These are phyloP conservation scores for Alternaria consortialis DNA, from an alignment of 2,329 filamentous ascomycete species.

Conservation along the genomic window DNA sequence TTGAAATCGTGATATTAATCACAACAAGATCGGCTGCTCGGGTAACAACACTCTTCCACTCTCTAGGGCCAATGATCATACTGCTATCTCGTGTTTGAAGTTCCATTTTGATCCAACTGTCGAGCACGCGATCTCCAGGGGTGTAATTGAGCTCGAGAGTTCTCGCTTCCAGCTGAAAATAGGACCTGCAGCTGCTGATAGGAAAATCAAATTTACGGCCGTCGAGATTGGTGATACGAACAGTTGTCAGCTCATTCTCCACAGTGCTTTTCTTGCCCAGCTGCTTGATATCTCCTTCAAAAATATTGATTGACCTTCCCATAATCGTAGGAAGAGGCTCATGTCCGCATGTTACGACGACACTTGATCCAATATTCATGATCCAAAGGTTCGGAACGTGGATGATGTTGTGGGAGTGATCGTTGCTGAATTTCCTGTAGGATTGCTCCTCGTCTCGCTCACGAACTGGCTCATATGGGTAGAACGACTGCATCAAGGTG, in stretches of 20 bases:
- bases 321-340: constrained; percentile 30
- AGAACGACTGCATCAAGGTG: constrained; percentile 45
- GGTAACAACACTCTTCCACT: constrained; percentile 33
- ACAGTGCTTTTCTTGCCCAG: not conserved
- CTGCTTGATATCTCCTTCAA: constrained; percentile 32
- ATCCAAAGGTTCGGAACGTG: constrained; percentile 46
- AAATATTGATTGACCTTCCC: constrained; percentile 37
- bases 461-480: constrained; percentile 42
- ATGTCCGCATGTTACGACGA: constrained; percentile 43
- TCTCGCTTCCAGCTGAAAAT: constrained; percentile 44
- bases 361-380: constrained; percentile 36
- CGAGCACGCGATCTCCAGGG: not conserved
- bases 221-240: constrained; percentile 35
- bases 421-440: constrained; percentile 34
- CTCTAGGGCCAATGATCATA: constrained; percentile 21
- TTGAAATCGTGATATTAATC: constrained; percentile 28
- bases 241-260: constrained; percentile 17
- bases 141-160: constrained; percentile 28
- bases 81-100: constrained; percentile 11
- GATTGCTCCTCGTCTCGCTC: constrained; percentile 45
- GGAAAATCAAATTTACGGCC: constrained; percentile 35
- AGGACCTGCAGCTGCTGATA: constrained; percentile 34
- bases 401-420: constrained; percentile 26
- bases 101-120: constrained; percentile 15
- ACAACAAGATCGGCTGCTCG: constrained; percentile 27